Conservation (phyloP, 1,284 basidiomycete genomes). For the Naganishia liquefaciens region DNA sequence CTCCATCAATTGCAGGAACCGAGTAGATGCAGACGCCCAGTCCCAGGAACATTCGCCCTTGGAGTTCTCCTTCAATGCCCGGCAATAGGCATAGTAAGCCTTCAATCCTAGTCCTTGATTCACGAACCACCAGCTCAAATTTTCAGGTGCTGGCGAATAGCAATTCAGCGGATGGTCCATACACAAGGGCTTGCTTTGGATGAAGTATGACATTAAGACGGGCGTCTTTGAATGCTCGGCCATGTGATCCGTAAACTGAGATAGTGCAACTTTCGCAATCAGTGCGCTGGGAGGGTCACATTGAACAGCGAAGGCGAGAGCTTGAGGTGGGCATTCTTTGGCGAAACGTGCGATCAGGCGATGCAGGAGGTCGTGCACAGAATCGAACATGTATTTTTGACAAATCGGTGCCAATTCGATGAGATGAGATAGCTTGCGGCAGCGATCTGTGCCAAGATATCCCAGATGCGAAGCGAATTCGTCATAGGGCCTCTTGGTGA, state of each 20-base stretch:
- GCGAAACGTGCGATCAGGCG: neutral
- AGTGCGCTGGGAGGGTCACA: neutral
- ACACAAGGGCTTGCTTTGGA: too few species aligned
- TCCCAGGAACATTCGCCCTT: too few species aligned
- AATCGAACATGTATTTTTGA: constrained; percentile 2
- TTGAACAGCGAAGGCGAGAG: neutral
- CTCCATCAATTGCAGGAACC: too few species aligned
- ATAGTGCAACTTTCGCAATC: neutral
- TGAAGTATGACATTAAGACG: neutral
- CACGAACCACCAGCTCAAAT: neutral
- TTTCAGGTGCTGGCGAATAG: neutral
- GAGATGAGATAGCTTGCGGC: neutral
- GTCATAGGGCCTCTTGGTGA: neutral
- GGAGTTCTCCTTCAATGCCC: neutral
- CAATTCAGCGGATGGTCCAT: neutral
- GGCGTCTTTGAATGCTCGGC: neutral
- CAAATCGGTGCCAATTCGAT: neutral
- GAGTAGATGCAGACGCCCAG: too few species aligned
- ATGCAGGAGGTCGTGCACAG: neutral
- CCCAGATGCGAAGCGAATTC: too few species aligned
- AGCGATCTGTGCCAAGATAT: too few species aligned
- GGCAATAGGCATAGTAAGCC: neutral
- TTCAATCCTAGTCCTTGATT: neutral
- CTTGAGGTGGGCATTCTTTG: neutral
- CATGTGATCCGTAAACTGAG: neutral